These are phyloP conservation scores for Leucocoprinus birnbaumii DNA, from an alignment of 768 basidiomycete species.

Conservation along the genomic window DNA sequence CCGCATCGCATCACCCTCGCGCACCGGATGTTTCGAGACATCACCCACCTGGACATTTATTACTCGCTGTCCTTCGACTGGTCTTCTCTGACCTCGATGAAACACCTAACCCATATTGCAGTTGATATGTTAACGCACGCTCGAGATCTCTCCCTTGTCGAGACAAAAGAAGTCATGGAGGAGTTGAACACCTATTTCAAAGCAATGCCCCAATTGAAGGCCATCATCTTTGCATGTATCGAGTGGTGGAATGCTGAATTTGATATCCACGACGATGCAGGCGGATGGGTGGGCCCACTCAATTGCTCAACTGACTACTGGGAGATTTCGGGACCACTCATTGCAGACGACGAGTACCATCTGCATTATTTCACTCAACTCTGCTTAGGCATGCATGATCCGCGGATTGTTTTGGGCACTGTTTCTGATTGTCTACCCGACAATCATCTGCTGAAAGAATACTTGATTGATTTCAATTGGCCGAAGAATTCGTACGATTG, in stretches of 20 bases:
- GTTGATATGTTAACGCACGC: slow-evolving; percentile 2
- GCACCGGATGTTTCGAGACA: slow-evolving; percentile 2
- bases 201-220: not conserved
- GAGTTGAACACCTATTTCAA: not conserved
- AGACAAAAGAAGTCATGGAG: slow-evolving; percentile 3
- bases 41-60: slow-evolving; percentile 10
- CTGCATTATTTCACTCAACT: slow-evolving; percentile 7
- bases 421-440: not conserved
- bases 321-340: not conserved
- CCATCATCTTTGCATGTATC: slow-evolving; percentile 6
- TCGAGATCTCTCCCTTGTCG: not conserved
- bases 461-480: slow-evolving; percentile 6
- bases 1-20: not conserved
- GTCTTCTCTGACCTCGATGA: not conserved
- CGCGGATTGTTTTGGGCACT: slow-evolving; percentile 3
- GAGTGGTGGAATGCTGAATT: not conserved
- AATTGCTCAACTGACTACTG: not conserved
- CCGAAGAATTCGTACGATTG: slow-evolving; percentile 7
- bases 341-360: not conserved
- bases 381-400: slow-evolving; percentile 6
- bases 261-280: slow-evolving; percentile 4
- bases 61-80: slow-evolving; percentile 2
- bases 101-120: not conserved
- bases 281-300: not conserved
- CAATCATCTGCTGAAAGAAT: slow-evolving; percentile 4